Base-by-base conservation (phyloP, 352 stramenopile genomes). In the Pythium chondricola region DNA sequence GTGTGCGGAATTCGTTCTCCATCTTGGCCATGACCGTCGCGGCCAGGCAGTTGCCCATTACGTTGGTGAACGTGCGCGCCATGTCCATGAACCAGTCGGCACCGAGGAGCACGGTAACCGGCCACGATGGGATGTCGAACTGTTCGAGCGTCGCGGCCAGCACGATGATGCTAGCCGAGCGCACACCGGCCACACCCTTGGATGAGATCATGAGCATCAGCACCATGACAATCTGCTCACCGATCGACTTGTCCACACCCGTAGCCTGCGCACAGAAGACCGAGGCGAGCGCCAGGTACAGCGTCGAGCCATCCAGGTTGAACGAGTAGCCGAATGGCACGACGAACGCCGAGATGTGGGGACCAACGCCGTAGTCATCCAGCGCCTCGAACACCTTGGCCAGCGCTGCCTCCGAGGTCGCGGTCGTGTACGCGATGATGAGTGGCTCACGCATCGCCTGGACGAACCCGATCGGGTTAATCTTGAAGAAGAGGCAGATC, bases 61-160 rank as follows among this genome's bases (percentile, higher is more conserved):
- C 64, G 38, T 81, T 81, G n/a, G 59, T 73, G 38, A 77, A 51
- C 10, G 70, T 75, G 16, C 70, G 70, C 2, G 67, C 41, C 67
- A 77, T 77, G 45, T 81, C 70, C 58, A 73, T 74, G 58, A 81
- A 50, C 70, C 70, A 81, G 38, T 81, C 70, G 16, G 65, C 70
- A 14, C 65, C 67, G 2, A 81, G 45, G 44, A 81, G 69, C 0
- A 81, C 56, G 8, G 67, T 63, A 18, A 81, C 70, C 1, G 70
- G 68, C 70, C 70, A 81, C 46, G 52, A 67, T 37, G 70, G 70
- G 27, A 81, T 70, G 50, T 67, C 56, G 38, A 81, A 81, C 52
- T n/a, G n/a, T n/a, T n/a, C n/a, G n/a, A n/a, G n/a, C n/a, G n/a
- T n/a, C n/a, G n/a, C n/a, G n/a, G n/a, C n/a, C n/a, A n/a, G n/a